Base-by-base conservation (phyloP, 495 filamentous ascomycete genomes). In the Neurospora tetraspora region DNA sequence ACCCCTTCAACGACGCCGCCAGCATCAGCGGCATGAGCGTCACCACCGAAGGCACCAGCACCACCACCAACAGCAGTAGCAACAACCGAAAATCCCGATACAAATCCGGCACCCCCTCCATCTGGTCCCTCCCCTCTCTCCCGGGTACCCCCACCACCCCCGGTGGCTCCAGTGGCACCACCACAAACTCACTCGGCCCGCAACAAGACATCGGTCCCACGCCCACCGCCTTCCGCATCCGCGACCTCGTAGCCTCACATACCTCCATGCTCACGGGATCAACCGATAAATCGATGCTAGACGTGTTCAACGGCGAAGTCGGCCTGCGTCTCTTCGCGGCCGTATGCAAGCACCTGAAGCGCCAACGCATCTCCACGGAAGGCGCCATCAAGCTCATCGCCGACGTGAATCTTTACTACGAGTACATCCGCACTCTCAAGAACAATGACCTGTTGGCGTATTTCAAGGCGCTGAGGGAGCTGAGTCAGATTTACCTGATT, bases 301-400 rank as follows among this genome's bases (percentile, higher is more conserved):
- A 99, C 77, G 96, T 98, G 23, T 99, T 99, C 84, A 97, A 97
- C 81, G 94, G 97, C 83, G 96, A 99, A 83, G 95, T 98, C 37
- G 96, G 96, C 2, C 86, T 98, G 45, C 91, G 96, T 20, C 87
- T 98, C 20, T 98, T 98, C 81, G 88, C 90, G 1, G 92, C 91
- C 16, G 81, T 98, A 42, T 97, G 94, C 85, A 98, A 99, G 80
- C 96, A 99, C 82, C 87, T 99, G 71, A 98, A 98, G 83, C 90
- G 96, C 47, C 96, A 98, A 81, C 89, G 96, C 73, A 89, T 99
- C 81, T 93, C 90, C 77, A 91, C 93, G 18, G 92, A 94, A 71
- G 96, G 96, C 71, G 93, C 96, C 34, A 87, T 98, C 73, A 94
- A 92, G 81, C 86, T 99, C 65, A 98, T 99, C 78, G 94, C 92